These are phyloP conservation scores for Colletotrichum coccodes DNA, from an alignment of 2,329 filamentous ascomycete species.

Conservation along the genomic window DNA sequence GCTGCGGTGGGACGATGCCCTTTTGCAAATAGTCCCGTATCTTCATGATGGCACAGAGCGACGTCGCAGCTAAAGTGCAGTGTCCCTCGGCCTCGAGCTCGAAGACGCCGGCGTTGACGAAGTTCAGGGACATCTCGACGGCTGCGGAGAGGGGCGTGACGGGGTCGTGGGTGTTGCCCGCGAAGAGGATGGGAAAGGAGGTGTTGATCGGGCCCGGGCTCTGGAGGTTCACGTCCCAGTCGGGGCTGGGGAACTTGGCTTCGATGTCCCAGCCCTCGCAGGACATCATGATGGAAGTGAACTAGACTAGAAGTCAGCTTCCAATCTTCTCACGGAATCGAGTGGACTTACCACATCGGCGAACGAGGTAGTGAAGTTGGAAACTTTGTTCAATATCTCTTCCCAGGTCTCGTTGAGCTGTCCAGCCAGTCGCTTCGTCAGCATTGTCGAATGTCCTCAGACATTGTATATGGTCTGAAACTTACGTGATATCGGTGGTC, in stretches of 20 bases:
- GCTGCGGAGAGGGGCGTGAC: constrained; percentile 65
- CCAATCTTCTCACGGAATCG: no score
- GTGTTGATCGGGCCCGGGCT: constrained; percentile 43
- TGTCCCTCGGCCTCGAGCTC: constrained; percentile 49
- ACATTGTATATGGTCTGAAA: background rate
- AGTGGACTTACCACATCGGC: constrained; percentile 46
- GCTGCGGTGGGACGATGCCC: constrained; percentile 44
- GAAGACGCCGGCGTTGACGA: constrained; percentile 47
- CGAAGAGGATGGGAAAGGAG: constrained; percentile 64
- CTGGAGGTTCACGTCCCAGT: constrained; percentile 42
- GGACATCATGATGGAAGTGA: constrained; percentile 44
- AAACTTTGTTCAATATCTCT: constrained; percentile 41
- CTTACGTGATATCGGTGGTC: constrained; percentile 42
- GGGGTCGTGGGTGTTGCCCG: constrained; percentile 67
- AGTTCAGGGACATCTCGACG: constrained; percentile 50
- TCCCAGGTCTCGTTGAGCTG: constrained; percentile 45
- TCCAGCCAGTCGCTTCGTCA: background rate
- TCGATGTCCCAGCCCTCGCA: constrained; percentile 48
- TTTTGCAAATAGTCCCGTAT: constrained; percentile 47
- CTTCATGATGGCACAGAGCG: constrained; percentile 46
- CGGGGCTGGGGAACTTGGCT: constrained; percentile 41
- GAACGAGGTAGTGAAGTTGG: constrained; percentile 42
- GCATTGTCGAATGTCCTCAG: background rate
- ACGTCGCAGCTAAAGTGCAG: constrained; percentile 46
- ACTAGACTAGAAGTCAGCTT: constrained; percentile 34